Percentiles rank a stretch among this genome's conserved stretches.
These are phyloP conservation scores for Sphaerosporella brunnea DNA, from an alignment of 495 filamentous ascomycete genomes.

Conservation along the genomic window DNA sequence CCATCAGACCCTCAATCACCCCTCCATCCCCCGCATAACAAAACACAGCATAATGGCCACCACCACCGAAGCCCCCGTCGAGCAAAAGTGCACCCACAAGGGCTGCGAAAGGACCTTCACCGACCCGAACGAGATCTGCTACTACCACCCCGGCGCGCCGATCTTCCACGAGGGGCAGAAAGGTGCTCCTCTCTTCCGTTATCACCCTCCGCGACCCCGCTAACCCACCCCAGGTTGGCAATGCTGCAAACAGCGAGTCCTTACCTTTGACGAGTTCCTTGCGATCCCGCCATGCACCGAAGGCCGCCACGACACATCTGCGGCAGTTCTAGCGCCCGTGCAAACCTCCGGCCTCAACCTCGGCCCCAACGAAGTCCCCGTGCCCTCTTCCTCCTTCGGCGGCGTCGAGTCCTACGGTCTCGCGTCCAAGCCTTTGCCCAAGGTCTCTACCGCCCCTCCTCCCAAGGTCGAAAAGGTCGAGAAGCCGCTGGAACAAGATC, in stretches of 20 bases:
- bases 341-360: slow-evolving; percentile 19
- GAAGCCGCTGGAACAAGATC: slow-evolving; percentile 58
- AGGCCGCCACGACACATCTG: slow-evolving; percentile 79
- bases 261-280: slow-evolving; percentile 98
- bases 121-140: slow-evolving; percentile 67
- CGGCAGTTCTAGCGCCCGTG: slow-evolving; percentile 41
- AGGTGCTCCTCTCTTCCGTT: slow-evolving; percentile 39
- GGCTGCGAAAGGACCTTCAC: slow-evolving; percentile 80
- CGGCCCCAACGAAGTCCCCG: slow-evolving; percentile 12
- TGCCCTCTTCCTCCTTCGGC: slow-evolving; percentile 27
- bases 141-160: slow-evolving; percentile 84
- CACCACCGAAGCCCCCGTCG: no score
- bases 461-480: slow-evolving; percentile 46
- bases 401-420: slow-evolving; percentile 31
- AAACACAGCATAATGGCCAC: no score
- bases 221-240: slow-evolving; percentile 61
- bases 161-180: slow-evolving; percentile 98
- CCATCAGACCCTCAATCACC: no score
- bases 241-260: slow-evolving; percentile 79
- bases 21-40: no score
- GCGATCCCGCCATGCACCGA: slow-evolving; percentile 82
- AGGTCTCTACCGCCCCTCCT: slow-evolving; percentile 39
- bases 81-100: slow-evolving; percentile 93
- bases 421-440: slow-evolving; percentile 28
- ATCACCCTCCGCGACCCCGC: slow-evolving; percentile 1